Conservation (phyloP, 148 eudicot genomes). For the Linanthus parryae region DNA sequence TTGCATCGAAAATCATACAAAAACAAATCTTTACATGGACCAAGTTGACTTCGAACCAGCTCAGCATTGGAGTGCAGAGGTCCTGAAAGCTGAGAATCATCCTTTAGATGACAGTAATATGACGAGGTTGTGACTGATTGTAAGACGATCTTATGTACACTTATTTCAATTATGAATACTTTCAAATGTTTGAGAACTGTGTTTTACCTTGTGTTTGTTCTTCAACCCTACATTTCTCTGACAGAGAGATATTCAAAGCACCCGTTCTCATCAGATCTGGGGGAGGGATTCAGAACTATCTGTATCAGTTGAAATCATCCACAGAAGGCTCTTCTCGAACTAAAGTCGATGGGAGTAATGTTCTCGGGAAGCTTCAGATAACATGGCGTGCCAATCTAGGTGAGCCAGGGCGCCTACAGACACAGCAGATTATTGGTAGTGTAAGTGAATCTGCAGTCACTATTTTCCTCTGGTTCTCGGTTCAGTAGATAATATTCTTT, state of each 20-base stretch:
- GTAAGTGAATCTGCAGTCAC: constrained; percentile 40
- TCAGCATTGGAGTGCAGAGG: constrained; percentile 74
- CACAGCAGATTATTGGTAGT: constrained; percentile 93
- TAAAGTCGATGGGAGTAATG: constrained; percentile 72
- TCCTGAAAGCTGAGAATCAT: constrained; percentile 57
- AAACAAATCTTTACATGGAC: constrained; percentile 88
- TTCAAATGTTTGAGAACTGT: too few relatives aligned
- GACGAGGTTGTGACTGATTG: constrained; percentile 37
- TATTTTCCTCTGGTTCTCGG: neutral
- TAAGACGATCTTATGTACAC: neutral
- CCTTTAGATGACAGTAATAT: constrained; percentile 29
- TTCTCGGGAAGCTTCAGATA: constrained; percentile 94
- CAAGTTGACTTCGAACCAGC: constrained; percentile 99
- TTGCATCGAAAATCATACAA: constrained; percentile 93
- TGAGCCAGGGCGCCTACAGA: constrained; percentile 98
- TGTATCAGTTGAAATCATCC: constrained; percentile 70
- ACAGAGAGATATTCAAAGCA: constrained; percentile 66
- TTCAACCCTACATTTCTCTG: constrained; percentile 10
- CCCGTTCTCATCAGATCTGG: constrained; percentile 82
- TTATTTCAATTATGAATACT: too few relatives aligned
- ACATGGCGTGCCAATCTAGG: constrained; percentile 99
- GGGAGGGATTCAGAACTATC: constrained; percentile 85
- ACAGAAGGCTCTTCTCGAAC: constrained; percentile 43
- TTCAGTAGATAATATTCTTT: constrained; percentile 3
- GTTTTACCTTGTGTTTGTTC: neutral